phyloP scores from a whole-genome alignment of 768 basidiomycete species.

The Hericium alpestre region DNA sequence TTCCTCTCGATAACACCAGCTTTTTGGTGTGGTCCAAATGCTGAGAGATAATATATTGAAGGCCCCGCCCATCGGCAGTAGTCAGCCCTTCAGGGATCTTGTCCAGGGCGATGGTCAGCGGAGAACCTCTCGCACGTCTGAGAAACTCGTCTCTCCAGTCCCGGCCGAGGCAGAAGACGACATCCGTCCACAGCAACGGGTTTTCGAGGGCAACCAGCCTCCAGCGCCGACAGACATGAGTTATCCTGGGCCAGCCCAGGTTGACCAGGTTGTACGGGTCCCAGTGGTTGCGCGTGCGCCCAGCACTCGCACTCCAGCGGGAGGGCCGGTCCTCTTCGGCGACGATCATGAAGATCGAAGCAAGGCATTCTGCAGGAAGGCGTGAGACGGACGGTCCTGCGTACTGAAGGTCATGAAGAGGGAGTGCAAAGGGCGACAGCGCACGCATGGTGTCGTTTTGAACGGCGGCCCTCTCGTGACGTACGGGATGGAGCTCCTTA shows the following conservation, averaged over 20 bases:
- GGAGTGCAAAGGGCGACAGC: too few relatives aligned
- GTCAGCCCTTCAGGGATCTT: too few relatives aligned
- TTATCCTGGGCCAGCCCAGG: background rate
- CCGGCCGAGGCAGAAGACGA: background rate
- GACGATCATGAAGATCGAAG: background rate
- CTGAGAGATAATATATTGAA: background rate
- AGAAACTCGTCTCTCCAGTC: too few relatives aligned
- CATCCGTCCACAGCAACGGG: background rate
- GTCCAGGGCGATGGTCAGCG: too few relatives aligned
- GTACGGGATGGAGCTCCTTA: too few relatives aligned
- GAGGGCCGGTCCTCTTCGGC: background rate
- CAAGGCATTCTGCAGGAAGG: background rate
- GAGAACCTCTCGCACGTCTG: too few relatives aligned
- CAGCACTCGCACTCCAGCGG: background rate
- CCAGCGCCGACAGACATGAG: background rate
- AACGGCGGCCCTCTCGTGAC: too few relatives aligned
- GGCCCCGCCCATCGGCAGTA: background rate
- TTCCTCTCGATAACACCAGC: background rate
- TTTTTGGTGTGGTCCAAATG: background rate
- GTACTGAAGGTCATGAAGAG: background rate
- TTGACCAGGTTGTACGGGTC: background rate
- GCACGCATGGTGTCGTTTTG: too few relatives aligned
- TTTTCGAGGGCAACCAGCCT: background rate
- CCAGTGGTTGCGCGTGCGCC: too few relatives aligned
- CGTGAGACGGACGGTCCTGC: background rate